A percentile compares a stretch with the other conserved stretches of the same genome.
phyloP scores from a whole-genome alignment of 108 stramenopile species.

The Pseudonitzschia pungens region DNA sequence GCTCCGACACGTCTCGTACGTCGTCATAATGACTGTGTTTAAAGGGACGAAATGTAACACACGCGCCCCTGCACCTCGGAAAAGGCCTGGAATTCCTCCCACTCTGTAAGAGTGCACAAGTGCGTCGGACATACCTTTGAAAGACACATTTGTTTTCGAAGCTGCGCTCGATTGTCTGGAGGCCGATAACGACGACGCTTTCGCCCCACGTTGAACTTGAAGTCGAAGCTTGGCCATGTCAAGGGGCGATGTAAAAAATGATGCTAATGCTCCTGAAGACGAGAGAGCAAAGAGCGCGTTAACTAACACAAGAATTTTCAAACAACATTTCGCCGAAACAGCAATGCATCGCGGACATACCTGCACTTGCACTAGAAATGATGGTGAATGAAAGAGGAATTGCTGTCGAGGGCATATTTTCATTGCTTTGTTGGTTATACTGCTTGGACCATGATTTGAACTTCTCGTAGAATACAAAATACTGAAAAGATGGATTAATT shows the following conservation, averaged over 20 bases:
- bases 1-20: conserved; percentile 74
- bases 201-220: conserved; percentile 84
- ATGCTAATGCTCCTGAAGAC: conserved; percentile 59
- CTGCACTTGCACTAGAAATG: conserved; percentile 81
- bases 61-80: conserved; percentile 94
- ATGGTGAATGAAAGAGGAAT: conserved; percentile 68
- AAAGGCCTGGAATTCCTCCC: conserved; percentile 83
- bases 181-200: neutral
- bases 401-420: neutral
- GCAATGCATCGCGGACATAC: conserved; percentile 14
- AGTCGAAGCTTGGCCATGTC: conserved; percentile 95
- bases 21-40: conserved; percentile 93
- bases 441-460: conserved; percentile 55
- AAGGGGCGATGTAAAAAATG: conserved; percentile 95
- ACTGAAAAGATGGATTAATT: conserved; percentile 25
- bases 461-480: conserved; percentile 95
- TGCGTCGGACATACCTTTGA: conserved; percentile 74
- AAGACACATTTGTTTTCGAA: conserved; percentile 21
- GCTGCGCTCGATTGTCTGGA: neutral
- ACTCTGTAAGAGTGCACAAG: conserved; percentile 44
- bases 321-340: neutral
- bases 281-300: neutral
- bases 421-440: conserved; percentile 9
- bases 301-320: neutral
- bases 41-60: conserved; percentile 91